Evolutionary conservation across 2,329 filamentous ascomycete species (phyloP).

Genomic region (Setomelanomma holmii): DNA sequence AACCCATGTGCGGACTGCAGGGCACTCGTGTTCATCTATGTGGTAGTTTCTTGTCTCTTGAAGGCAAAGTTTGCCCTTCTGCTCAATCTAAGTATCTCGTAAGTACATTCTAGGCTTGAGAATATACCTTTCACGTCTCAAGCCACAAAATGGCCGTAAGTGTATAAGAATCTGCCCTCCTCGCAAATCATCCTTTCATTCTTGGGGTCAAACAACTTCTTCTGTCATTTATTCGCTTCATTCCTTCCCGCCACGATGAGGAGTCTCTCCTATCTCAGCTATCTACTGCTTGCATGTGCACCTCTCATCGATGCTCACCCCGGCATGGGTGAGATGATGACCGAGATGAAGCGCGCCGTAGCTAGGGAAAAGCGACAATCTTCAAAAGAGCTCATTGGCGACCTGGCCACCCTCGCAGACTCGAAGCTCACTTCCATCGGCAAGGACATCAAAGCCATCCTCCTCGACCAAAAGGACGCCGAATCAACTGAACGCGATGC

Average conservation of each 20-base stretch:
- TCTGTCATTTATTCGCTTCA: background rate
- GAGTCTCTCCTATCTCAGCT: constrained; percentile 19
- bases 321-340: constrained; percentile 38
- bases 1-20: constrained; percentile 4
- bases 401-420: constrained; percentile 41
- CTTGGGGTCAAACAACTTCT: background rate
- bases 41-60: background rate
- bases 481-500: constrained; percentile 25
- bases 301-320: constrained; percentile 29
- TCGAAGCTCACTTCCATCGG: constrained; percentile 40
- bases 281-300: constrained; percentile 23
- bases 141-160: background rate
- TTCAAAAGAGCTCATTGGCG: constrained; percentile 44
- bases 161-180: constrained; percentile 2
- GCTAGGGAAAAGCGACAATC: constrained; percentile 29
- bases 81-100: constrained; percentile 13
- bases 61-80: background rate
- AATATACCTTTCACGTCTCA: background rate
- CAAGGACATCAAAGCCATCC: constrained; percentile 44
- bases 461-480: constrained; percentile 34
- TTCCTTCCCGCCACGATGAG: constrained; percentile 7
- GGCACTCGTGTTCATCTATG: constrained; percentile 29
- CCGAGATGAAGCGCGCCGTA: constrained; percentile 23
- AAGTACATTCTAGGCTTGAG: constrained; percentile 7
- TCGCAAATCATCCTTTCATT: background rate